phyloP scores from a whole-genome alignment of 2,329 filamentous ascomycete genomes.

The Sporothrix inflata region DNA sequence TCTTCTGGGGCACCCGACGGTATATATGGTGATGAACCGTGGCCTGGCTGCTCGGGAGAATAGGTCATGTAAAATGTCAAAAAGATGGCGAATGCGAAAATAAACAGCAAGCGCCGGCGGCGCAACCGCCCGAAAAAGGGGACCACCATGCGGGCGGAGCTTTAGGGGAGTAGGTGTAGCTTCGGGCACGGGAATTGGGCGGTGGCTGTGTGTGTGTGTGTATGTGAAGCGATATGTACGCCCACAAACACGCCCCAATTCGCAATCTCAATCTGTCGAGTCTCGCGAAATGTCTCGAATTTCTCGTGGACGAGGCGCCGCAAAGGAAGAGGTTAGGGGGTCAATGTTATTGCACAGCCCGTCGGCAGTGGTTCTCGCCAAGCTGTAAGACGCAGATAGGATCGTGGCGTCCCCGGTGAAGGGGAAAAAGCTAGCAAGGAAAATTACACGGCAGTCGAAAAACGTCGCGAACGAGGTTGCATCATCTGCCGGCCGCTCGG shows the following conservation, averaged over 20 bases:
- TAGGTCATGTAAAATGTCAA: slow-evolving; percentile 26
- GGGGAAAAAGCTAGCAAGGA: background rate
- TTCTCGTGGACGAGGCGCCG: background rate
- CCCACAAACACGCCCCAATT: background rate
- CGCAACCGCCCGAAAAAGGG: slow-evolving; percentile 29
- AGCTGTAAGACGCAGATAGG: background rate
- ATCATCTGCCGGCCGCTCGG: background rate
- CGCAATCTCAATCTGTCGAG: background rate
- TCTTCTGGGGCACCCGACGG: slow-evolving; percentile 26
- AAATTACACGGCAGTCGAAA: background rate
- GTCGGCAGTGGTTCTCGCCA: background rate
- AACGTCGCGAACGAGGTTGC: background rate
- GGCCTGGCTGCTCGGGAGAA: background rate
- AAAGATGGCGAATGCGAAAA: slow-evolving; percentile 5
- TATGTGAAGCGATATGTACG: background rate
- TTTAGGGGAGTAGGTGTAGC: no score
- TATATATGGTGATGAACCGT: slow-evolving; percentile 7
- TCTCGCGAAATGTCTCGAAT: background rate
- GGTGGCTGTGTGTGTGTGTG: background rate
- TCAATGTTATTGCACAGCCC: background rate
- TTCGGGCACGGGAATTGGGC: background rate
- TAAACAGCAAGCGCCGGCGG: slow-evolving; percentile 28
- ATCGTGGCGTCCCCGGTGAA: background rate
- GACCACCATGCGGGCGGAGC: slow-evolving; percentile 24
- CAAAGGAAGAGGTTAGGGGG: background rate